Evolutionary conservation across 2,329 filamentous ascomycete species (phyloP).

Genomic region (Trichoderma sp.): DNA sequence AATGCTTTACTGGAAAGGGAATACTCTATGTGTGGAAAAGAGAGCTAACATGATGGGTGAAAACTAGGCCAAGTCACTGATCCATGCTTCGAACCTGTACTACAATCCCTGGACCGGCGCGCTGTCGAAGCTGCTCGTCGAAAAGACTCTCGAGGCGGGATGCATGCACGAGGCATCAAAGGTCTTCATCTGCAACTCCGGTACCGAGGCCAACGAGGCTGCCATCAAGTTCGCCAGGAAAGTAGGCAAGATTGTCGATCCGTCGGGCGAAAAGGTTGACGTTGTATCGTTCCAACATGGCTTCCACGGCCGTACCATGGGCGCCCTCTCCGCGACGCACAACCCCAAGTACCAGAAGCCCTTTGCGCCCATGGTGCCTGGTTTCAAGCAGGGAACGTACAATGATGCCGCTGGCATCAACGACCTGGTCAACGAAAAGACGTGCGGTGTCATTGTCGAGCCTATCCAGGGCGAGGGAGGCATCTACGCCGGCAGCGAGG

Average conservation of each 20-base stretch:
- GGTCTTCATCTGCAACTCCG: conserved; percentile 94
- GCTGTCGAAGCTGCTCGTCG: conserved; percentile 79
- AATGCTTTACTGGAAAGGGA: conserved; percentile 36
- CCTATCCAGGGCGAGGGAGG: conserved; percentile 97
- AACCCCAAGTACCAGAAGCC: conserved; percentile 98
- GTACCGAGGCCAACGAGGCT: conserved; percentile 95
- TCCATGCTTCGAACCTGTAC: conserved; percentile 95
- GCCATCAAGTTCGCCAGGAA: conserved; percentile 97
- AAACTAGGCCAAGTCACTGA: conserved; percentile 63
- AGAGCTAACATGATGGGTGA: neutral
- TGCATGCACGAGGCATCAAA: conserved; percentile 77
- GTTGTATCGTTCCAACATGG: conserved; percentile 87
- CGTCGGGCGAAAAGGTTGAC: conserved; percentile 71
- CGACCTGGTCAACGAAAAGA: conserved; percentile 74
- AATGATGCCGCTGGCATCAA: conserved; percentile 75
- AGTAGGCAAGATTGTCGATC: conserved; percentile 72
- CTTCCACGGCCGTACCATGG: conserved; percentile 97
- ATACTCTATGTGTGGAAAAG: neutral
- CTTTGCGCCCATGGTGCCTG: conserved; percentile 92
- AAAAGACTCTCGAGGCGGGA: conserved; percentile 74
- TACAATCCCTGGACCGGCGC: conserved; percentile 94
- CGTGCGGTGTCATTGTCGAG: conserved; percentile 93
- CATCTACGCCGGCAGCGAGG: conserved; percentile 76
- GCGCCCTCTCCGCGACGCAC: conserved; percentile 87
- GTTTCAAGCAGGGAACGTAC: conserved; percentile 81